Percentiles rank a stretch among this genome's conserved stretches.
phyloP scores from a whole-genome alignment of 495 filamentous ascomycete species.

The Penicillium macrosclerotiorum region DNA sequence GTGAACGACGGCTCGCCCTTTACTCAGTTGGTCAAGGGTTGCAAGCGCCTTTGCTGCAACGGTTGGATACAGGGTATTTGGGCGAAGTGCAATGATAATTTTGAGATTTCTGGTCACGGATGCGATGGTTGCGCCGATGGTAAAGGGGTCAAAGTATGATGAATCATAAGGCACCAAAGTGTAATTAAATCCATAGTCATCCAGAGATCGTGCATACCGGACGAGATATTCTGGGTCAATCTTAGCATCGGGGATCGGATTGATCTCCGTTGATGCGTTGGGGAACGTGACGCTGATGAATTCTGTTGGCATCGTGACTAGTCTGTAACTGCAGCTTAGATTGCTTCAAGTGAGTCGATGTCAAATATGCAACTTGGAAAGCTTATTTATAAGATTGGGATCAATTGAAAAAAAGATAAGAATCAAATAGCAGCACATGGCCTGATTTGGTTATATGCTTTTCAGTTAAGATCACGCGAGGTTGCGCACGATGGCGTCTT shows the following conservation, averaged over 20 bases:
- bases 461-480: too few relatives aligned
- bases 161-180: conserved; percentile 54
- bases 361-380: too few relatives aligned
- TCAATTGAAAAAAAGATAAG: too few relatives aligned
- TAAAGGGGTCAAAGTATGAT: conserved; percentile 50
- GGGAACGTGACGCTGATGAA: conserved; percentile 54
- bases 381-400: too few relatives aligned
- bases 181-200: conserved; percentile 55
- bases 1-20: conserved; percentile 52
- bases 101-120: conserved; percentile 52
- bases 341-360: too few relatives aligned
- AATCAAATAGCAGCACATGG: too few relatives aligned
- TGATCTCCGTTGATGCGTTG: conserved; percentile 49
- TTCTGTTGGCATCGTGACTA: conserved; percentile 51
- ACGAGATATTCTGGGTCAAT: conserved; percentile 48
- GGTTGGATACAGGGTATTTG: conserved; percentile 54
- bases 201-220: conserved; percentile 49
- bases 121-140: conserved; percentile 50
- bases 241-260: conserved; percentile 42
- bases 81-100: conserved; percentile 55
- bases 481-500: too few relatives aligned
- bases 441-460: too few relatives aligned
- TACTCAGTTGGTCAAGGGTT: conserved; percentile 51
- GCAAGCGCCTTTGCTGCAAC: conserved; percentile 56
- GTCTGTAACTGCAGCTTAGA: too few relatives aligned